Evolutionary conservation across 805 yeast genomes (phyloP), one percentile per base, ranked within the genome.

Genomic region (Wickerhamomyces sydowiorum): DNA sequence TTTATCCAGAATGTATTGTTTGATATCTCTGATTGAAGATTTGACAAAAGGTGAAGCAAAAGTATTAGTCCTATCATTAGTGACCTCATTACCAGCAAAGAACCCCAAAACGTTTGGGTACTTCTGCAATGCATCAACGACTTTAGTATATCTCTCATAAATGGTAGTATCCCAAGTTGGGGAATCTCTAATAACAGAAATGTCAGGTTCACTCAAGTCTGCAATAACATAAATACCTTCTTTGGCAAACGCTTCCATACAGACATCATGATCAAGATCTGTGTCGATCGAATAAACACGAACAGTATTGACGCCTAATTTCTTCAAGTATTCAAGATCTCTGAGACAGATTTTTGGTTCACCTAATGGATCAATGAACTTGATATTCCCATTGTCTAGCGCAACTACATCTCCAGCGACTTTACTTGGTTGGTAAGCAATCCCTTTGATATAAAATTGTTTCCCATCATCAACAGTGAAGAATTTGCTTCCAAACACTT

Each of bases 71-170:
- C 65, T 67, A 58, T 86, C 88, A 65, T 90, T 91, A 46, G 91
- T 79, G 41, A 93, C 98, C 73, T 91, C 99, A 66, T 93, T 93
- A 47, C 98, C 99, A 23, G 98, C 98, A 66, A 91, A 90, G 75
- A 87, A 90, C 2, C 98, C 99, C 49, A 91, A 72, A 17, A 87
- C 76, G 65, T 91, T 91, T 37, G 82, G 66, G 67, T 90, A 91
- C 53, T 75, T 70, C 45, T 80, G 77, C 69, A 93, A 77, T 52
- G 75, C 67, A 64, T 93, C 97, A 43, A 93, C 79, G 28, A 91
- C 96, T 22, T 73, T 65, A 38, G 84, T 80, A 70, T 91, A 91
- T 61, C 97, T 77, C 44, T 78, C 67, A 66, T 76, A 85, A 42
- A 88, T 72, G 23, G 72, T 77, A 37, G 78, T 65, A 60, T 80